Conservation (phyloP, 202 grass and related monocot species). For the Schoenoplectus triqueter region DNA sequence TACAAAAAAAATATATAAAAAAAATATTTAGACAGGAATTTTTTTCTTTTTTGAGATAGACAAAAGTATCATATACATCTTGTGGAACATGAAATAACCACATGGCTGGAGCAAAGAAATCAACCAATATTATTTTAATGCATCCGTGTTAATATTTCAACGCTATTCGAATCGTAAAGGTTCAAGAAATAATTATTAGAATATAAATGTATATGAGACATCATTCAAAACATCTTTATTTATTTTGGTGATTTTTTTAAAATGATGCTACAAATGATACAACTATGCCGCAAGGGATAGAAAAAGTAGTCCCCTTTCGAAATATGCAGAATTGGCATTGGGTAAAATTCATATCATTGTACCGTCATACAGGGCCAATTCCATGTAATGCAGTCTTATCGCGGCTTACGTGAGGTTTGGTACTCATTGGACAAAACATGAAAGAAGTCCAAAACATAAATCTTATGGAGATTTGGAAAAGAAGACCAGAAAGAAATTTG, state of each 20-base stretch:
- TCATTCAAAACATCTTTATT: too few species aligned
- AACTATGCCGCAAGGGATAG: neutral
- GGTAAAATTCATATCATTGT: neutral
- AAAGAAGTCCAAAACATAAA: slow-evolving; percentile 13
- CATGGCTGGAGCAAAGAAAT: neutral
- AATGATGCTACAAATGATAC: neutral
- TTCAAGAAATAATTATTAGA: too few species aligned
- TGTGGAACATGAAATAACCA: neutral
- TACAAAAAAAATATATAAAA: slow-evolving; percentile 36
- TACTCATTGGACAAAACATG: neutral
- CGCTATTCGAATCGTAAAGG: too few species aligned
- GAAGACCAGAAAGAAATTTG: neutral
- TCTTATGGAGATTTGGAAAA: neutral
- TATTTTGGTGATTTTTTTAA: too few species aligned
- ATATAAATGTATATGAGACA: too few species aligned
- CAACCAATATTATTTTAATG: neutral
- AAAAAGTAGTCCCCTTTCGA: neutral
- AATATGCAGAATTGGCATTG: neutral
- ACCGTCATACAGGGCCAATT: neutral
- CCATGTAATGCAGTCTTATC: neutral
- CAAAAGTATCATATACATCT: neutral
- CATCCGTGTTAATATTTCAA: too few species aligned
- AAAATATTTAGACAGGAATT: slow-evolving; percentile 19
- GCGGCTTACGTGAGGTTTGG: neutral
- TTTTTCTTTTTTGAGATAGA: neutral